Evolutionary conservation across 176 grass and related monocot genomes (phyloP).

Genomic region (Juncus effusus): DNA sequence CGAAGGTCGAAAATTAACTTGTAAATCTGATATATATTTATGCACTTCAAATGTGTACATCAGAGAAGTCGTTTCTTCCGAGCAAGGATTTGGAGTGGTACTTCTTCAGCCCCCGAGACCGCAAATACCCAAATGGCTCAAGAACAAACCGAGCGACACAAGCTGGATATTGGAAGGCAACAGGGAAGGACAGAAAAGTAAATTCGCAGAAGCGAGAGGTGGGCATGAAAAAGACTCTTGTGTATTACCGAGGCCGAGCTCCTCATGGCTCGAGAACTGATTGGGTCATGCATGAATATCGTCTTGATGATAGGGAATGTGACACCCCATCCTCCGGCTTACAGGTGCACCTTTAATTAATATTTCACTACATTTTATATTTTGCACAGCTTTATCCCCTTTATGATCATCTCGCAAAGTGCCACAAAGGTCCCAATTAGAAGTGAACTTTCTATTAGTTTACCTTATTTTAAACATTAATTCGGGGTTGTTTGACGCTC

Average conservation of each 20-base stretch:
- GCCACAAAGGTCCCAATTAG: no score
- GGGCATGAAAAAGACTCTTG: constrained; percentile 95
- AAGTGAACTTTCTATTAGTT: no score
- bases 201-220: constrained; percentile 72
- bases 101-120: constrained; percentile 98
- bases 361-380: no score
- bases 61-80: constrained; percentile 96
- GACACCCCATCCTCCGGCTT: constrained; percentile 62
- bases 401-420: no score
- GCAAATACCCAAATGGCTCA: constrained; percentile 94
- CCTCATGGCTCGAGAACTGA: constrained; percentile 93
- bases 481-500: no score
- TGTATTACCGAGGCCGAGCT: constrained; percentile 95
- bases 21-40: no score
- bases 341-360: constrained; percentile 46
- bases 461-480: no score
- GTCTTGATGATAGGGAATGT: constrained; percentile 94
- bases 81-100: constrained; percentile 99
- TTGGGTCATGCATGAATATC: constrained; percentile 99
- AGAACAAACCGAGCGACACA: constrained; percentile 93
- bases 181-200: constrained; percentile 86
- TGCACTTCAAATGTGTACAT: background rate
- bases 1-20: no score
- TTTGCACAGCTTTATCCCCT: no score
- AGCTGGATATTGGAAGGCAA: constrained; percentile 98